A percentile compares a stretch with the other conserved stretches of the same genome.
These are phyloP conservation scores for Teunomyces tritomae DNA, from an alignment of 805 yeast species.

Conservation along the genomic window DNA sequence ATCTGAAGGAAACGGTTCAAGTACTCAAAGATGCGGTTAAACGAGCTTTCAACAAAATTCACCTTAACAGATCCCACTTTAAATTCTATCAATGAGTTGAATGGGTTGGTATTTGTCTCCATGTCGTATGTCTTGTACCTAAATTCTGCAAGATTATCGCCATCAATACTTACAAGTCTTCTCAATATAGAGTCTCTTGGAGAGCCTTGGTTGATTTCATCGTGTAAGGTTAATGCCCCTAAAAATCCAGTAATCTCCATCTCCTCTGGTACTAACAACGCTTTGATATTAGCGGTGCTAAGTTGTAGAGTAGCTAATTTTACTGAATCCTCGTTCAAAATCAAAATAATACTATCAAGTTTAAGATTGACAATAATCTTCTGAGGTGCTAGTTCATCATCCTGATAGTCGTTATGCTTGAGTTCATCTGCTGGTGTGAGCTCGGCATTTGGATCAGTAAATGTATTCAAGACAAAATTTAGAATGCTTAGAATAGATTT, in stretches of 20 bases:
- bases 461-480: constrained; percentile 81
- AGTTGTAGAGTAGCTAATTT: constrained; percentile 77
- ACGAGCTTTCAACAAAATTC: constrained; percentile 79
- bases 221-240: constrained; percentile 77
- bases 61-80: constrained; percentile 73
- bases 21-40: constrained; percentile 63
- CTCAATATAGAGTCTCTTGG: constrained; percentile 58
- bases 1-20: constrained; percentile 73
- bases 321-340: constrained; percentile 79
- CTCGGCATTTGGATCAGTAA: constrained; percentile 75
- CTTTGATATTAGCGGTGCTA: constrained; percentile 66
- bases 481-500: constrained; percentile 73
- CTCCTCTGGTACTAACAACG: constrained; percentile 70
- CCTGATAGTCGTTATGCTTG: constrained; percentile 62
- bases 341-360: constrained; percentile 69
- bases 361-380: constrained; percentile 67
- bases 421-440: constrained; percentile 66
- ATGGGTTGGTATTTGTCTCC: constrained; percentile 46
- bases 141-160: constrained; percentile 76
- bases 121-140: constrained; percentile 76
- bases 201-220: constrained; percentile 67
- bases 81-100: constrained; percentile 57
- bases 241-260: constrained; percentile 68
- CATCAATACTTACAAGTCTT: constrained; percentile 75
- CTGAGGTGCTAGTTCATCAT: constrained; percentile 62